Base-by-base conservation (phyloP, 1,284 basidiomycete genomes). In the Leccinum pseudoinsigne region DNA sequence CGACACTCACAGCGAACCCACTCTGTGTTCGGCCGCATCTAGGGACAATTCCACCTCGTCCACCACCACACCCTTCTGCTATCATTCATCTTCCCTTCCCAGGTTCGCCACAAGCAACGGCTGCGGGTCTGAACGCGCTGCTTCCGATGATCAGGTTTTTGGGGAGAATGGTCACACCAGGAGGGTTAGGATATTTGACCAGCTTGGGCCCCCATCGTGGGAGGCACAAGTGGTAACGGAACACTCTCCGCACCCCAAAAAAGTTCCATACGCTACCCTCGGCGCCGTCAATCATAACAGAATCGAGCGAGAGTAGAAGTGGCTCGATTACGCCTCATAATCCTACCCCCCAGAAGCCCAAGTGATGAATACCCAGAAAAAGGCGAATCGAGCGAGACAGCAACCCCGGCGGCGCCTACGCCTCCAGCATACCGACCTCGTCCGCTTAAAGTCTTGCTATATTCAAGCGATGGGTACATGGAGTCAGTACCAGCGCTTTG, bases 401-500 rank as follows among this genome's bases (percentile, higher is more conserved):
- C 34, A 18, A 64, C 18, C 16, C 11, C 28, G 12, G 26, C 50
- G 10, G 31, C 31, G 31, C 9, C 53, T 31, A 11, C 14, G 11
- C 42, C 60, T 62, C 57, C 66, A 18, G 40, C 69, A 62, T 74
- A 75, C 58, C 67, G 55, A 16, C 77, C 81, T 38, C 83, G 90
- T 40, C 89, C 89, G 8, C 78, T 88, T 62, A 90, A 90, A 73
- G 78, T 93, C 58, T 79, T 93, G 63, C 72, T 93, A 40, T 89
- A 90, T 72, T 89, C 87, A 14, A 83, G 87, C n/a, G 91, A 93
- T 71, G 91, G 91, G 47, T 93, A 93, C 75, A 98, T 96, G 28
- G 97, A 98, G 77, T 92, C 91, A 42, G 87, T 97, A 14, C 86
- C 96, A 57, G 96, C 94, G 14, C 81, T 98, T 55, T 87, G 87